Base-by-base conservation (phyloP, 345 rosid genomes). In the Bruguiera sexangula region DNA sequence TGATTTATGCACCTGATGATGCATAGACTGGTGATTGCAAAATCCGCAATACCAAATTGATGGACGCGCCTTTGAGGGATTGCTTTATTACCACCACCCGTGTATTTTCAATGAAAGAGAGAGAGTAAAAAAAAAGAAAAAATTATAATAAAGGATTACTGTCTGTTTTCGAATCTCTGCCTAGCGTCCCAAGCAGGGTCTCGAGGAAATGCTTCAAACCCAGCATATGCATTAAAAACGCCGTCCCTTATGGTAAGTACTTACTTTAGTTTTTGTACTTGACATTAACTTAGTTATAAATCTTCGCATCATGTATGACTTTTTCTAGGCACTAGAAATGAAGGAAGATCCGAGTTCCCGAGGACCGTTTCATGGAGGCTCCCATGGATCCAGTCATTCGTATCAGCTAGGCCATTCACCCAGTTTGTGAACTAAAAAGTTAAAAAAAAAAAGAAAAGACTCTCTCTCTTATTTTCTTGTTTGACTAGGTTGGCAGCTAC, bases 351-450 rank as follows among this genome's bases (percentile, higher is more conserved):
- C 55, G 21, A 67, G 66, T 27, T 56, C 69, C 34, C 53, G 26
- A 48, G 48, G 32, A 56, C 66, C 57, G 30, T 24, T 27, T 26
- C 36, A 20, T 1, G 18, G 48, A 54, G 70, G 73, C 63, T 63
- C 69, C 62, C 67, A 56, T 56, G 60, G 48, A 62, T 63, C 48
- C 22, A 24, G 19, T 66, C 24, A 26, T 18, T 51, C 69, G 19
- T 62, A 48, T 64, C 67, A 58, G 67, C 73, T 57, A 50, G 67
- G 63, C 59, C 57, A 52, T 60, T 60, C 75, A 22, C 68, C 46
- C 18, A 66, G 82, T 74, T 63, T 63, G 76, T 53, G 46, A 27
- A 10, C 29, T 56, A 22, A 22, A 55, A 55, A 4, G 8, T 2
- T 1, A 53, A 53, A 9, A 53, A 53, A 52, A 53, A 20, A 20